Base-by-base conservation (phyloP, 2,329 filamentous ascomycete genomes). In the Trichophyton benhamiae region DNA sequence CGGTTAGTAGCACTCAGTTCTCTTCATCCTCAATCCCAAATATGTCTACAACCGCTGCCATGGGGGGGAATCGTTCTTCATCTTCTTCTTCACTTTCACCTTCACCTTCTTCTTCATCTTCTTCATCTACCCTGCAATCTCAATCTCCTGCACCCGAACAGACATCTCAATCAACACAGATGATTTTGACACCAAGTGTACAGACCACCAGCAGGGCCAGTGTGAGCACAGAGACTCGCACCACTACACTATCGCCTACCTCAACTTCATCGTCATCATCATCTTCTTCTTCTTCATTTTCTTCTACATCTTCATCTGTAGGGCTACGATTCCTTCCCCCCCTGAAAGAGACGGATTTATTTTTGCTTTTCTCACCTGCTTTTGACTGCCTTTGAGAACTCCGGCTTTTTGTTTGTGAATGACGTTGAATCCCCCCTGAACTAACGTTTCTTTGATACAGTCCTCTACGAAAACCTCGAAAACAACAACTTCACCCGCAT, bases 1-100 rank as follows among this genome's bases (percentile, higher is more conserved):
- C 61, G 63, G 64, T 65, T 63, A 64, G 64, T 64, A 62, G 20
- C 17, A 60, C 42, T 59, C 30, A 55, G 30, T 46, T 60, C 57
- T 62, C 61, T 58, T 57, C 58, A 17, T 44, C 49, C 11, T 42
- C 3, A 25, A 3, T 53, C 49, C 49, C 52, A 9, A 44, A 41
- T 17, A 46, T 59, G 61, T 22, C 42, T 38, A 52, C 60, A 52
- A 38, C 33, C 3, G 33, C 33, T 38, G 33, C 33, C 33, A 38
- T 38, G 33, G 33, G 33, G 33, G 33, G 33, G 33, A 3, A 9
- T 13, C 33, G 11, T 38, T 38, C 33, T 38, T 38, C 33, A 9
- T 38, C 33, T 13, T 11, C 2, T 38, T 13, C 8, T 38, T 13
- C 33, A 38, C 3, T 13, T 38, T 13, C 33, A 38, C 8, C 41